These are phyloP conservation scores for Fraxinus cuspidata DNA, from an alignment of 257 asterid species.

Conservation along the genomic window DNA sequence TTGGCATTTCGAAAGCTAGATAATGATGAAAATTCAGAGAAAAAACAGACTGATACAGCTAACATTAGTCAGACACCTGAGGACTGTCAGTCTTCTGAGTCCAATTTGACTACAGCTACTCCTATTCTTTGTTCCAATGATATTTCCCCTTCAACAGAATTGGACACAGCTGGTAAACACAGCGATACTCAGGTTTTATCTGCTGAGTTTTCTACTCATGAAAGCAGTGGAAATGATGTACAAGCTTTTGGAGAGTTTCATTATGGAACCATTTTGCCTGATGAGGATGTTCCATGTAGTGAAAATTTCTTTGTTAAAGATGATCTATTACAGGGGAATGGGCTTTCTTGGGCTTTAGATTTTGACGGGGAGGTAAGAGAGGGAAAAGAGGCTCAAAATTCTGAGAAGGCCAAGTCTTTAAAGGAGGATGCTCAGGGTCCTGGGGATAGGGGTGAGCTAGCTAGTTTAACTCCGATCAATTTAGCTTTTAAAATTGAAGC, in stretches of 20 bases:
- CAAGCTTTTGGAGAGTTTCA: constrained; percentile 50
- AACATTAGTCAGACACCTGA: constrained; percentile 26
- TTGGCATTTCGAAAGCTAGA: constrained; percentile 51
- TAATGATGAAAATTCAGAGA: constrained; percentile 35
- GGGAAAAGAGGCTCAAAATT: constrained; percentile 44
- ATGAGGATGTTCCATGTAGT: constrained; percentile 65
- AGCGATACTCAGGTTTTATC: constrained; percentile 40
- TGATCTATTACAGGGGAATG: constrained; percentile 96
- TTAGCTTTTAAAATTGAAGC: constrained; percentile 67
- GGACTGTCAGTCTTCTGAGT: constrained; percentile 38
- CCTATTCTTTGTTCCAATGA: constrained; percentile 27
- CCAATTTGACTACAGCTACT: constrained; percentile 30
- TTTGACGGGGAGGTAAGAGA: constrained; percentile 60
- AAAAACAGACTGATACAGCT: constrained; percentile 26
- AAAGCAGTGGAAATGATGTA: constrained; percentile 36
- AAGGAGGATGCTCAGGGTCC: constrained; percentile 40
- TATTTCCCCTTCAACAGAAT: background rate
- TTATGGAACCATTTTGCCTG: constrained; percentile 52
- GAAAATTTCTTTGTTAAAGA: constrained; percentile 81
- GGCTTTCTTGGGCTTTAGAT: constrained; percentile 96
- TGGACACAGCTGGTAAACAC: constrained; percentile 24
- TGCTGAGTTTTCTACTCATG: constrained; percentile 42
- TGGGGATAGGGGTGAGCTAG: constrained; percentile 19
- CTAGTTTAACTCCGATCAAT: constrained; percentile 47
- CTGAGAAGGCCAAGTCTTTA: constrained; percentile 35